phyloP scores from a whole-genome alignment of 352 stramenopile species.

The Blastocystis sp. region DNA sequence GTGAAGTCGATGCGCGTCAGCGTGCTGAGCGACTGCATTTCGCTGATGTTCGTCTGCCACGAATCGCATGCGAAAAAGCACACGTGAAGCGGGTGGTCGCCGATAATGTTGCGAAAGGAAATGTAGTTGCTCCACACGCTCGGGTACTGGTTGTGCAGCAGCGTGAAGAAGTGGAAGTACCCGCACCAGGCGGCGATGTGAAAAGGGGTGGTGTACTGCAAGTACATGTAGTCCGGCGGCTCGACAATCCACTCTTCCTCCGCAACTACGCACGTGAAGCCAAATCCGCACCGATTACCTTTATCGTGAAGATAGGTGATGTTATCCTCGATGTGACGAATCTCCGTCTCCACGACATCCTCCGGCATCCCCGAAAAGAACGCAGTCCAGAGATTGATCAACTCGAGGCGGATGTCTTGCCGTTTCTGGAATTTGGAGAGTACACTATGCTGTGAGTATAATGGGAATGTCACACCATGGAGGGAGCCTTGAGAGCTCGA shows the following conservation, averaged over 20 bases:
- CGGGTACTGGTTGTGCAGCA: conserved; percentile 19
- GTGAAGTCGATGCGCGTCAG: neutral
- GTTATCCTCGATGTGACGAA: conserved; percentile 23
- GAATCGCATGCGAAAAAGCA: conserved; percentile 45
- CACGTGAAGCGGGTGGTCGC: conserved; percentile 34
- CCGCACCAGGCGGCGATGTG: conserved; percentile 53
- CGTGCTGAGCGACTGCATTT: neutral
- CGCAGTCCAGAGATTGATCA: neutral
- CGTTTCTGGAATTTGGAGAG: conserved; percentile 20
- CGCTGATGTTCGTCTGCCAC: neutral
- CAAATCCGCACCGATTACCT: neutral
- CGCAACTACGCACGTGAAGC: neutral
- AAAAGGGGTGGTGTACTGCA: conserved; percentile 50
- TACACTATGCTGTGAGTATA: neutral
- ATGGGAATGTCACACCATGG: conserved; percentile 5
- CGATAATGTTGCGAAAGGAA: neutral
- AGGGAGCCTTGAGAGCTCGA: conserved; percentile 25
- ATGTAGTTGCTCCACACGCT: conserved; percentile 16
- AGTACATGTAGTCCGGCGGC: conserved; percentile 18
- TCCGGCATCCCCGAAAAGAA: conserved; percentile 28
- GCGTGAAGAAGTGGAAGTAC: conserved; percentile 45
- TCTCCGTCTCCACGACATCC: neutral
- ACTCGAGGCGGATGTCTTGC: conserved; percentile 2
- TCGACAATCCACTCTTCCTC: conserved; percentile 39
- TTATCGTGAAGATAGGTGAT: conserved; percentile 52